These are phyloP conservation scores for Gossypium schwendimanii DNA, from an alignment of 441 rosid genomes.

Conservation along the genomic window DNA sequence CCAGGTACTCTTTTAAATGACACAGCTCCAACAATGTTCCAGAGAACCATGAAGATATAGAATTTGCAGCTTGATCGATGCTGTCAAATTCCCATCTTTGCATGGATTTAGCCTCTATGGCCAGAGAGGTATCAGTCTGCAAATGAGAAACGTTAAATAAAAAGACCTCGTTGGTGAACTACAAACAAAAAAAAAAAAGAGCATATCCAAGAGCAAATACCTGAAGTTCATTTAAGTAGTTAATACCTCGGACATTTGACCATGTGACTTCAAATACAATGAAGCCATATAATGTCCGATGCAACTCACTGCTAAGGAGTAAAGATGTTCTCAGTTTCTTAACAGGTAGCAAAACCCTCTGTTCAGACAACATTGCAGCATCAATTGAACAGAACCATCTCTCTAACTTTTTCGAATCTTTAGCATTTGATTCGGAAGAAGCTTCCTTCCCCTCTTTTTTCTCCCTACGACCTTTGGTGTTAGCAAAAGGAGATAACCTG, in stretches of 20 bases:
- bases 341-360: constrained; percentile 55
- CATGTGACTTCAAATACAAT: constrained; percentile 85
- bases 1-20: constrained; percentile 48
- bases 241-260: constrained; percentile 77
- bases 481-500: constrained; percentile 95
- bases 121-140: constrained; percentile 90
- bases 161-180: not conserved
- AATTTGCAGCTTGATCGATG: constrained; percentile 62
- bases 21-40: constrained; percentile 51
- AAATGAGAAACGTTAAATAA: constrained; percentile 8
- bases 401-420: constrained; percentile 37
- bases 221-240: constrained; percentile 91
- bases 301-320: constrained; percentile 58
- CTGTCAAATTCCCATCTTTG: constrained; percentile 97
- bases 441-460: constrained; percentile 38
- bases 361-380: constrained; percentile 50
- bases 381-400: constrained; percentile 68
- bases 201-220: constrained; percentile 29
- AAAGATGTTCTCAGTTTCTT: constrained; percentile 59
- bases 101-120: constrained; percentile 82
- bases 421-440: constrained; percentile 25
- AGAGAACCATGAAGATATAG: constrained; percentile 68
- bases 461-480: constrained; percentile 52
- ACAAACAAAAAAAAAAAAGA: not conserved
- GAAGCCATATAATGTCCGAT: constrained; percentile 70